Evolutionary conservation across 2,329 filamentous ascomycete species (phyloP), one percentile per base, ranked within the genome.

Genomic region (Coniochaeta pulveracea): DNA sequence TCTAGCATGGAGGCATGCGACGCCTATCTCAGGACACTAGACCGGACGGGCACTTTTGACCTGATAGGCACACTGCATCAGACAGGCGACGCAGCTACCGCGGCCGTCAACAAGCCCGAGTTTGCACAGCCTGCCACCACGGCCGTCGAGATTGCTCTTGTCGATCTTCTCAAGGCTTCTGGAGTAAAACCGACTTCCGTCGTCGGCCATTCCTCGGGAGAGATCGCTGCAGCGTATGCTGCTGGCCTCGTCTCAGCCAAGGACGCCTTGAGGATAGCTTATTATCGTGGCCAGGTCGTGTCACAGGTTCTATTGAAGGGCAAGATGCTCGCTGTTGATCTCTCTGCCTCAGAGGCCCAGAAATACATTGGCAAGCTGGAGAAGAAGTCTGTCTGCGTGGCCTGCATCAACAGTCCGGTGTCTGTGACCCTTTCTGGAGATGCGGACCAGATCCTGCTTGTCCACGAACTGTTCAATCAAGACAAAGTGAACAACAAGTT

Each of bases 201-300:
- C 0, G 52, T 66, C 3, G 63, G 64, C 1, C 64, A 67, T 38
- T 65, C 61, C 0, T 61, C 58, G 1, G 64, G 64, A 3, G 64
- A 69, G 39, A 66, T 68, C 11, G 39, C 47, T 2, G 63, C 64
- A 2, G 65, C 60, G 0, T 70, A 66, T 39, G 61, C 63, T 1
- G 58, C 63, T 0, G 63, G 63, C 0, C 49, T 57, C 14, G 30
- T 71, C 3, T 50, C 48, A 3, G 50, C 50, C 2, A 26, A 43
- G 3, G 57, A 62, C 10, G 62, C 63, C 3, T 60, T 68, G 2
- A 44, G 44, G 0, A 49, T 58, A 15, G 60, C 63, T 0, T 66
- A 63, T 39, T 42, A 35, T 38, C 49, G 37, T 23, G 47, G 36
- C n/a, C 17, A 33, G 11, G 24, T 12, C n/a, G 35, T 31, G 6